Base-by-base conservation (phyloP, 2,329 filamentous ascomycete genomes). In the Trichoderma brevicompactum region DNA sequence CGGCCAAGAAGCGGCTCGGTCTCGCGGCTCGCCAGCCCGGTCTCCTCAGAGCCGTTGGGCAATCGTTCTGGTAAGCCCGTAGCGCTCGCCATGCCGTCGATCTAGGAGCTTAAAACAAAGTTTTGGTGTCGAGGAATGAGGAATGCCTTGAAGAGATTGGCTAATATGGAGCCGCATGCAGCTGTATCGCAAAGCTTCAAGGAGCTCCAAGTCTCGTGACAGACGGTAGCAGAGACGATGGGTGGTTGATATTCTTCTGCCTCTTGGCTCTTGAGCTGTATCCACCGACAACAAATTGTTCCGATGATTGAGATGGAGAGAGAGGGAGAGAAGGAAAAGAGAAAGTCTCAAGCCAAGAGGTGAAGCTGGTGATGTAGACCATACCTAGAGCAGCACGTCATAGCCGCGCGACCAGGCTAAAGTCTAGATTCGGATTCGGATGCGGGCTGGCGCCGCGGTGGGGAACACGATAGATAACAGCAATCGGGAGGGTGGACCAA, bases 61-160 rank as follows among this genome's bases (percentile, higher is more conserved):
- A 68, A 77, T 48, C 77, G 76, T 70, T 89, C 82, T 28, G 89
- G 88, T 65, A 90, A 85, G 62, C 87, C 88, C 41, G 89, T 89
- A 63, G 87, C 83, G 67, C 89, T 91, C 38, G 89, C 85, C 90
- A 92, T 92, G 28, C 4, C 34, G 62, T 55, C 28, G 38, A 28
- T 34, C 32, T 43, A 17, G 15, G 0, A 10, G 15, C n/a, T 5
- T 9, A 32, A 32, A 36, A n/a, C 8, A 38, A 13, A 40, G 1
- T n/a, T 9, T 17, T 13, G 23, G 7, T 28, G 34, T 7, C 8
- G 17, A 38, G 15, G 7, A 40, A 19, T 46, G 40, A 8, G 28
- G 17, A 7, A 23, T 12, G 9, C 28, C 6, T 46, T 23, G 8
- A 40, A 17, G 9, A 38, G 10, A 34, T 54, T 65, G 10, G 60